Base-by-base conservation (phyloP, 1,284 basidiomycete species). In the Limonomyces culmigenus region DNA sequence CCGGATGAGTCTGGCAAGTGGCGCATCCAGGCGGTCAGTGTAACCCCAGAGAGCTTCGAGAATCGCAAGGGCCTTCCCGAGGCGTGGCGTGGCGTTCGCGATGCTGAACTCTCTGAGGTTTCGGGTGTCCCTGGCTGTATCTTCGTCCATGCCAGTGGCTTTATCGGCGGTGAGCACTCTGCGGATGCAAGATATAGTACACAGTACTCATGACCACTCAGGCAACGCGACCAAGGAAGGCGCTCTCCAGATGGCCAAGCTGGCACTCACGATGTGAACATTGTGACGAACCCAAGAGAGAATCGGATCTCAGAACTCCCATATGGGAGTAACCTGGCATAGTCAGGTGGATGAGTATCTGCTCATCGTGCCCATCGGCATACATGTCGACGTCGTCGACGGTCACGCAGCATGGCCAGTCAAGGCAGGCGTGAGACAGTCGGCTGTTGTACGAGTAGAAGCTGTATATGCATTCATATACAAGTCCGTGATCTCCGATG, bases 101-200 rank as follows among this genome's bases (percentile, higher is more conserved):
- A 98, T 52, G 77, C 83, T 6, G 67, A 70, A 35, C 61, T 98
- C 32, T 79, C 74, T 33, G 60, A 75, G 44, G 56, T 74, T 11
- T 75, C 74, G 10, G 88, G 87, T 2, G 76, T 97, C 42, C 69
- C 73, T 0, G 87, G 78, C 2, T 73, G 89, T 37, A 74, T 96
- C 39, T 98, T 98, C 52, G 78, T 92, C 19, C 93, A 98, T 58
- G 86, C 89, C 1, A 83, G 79, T 40, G 93, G 93, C 3, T 98
- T 98, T 53, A 97, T 92, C 49, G 95, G 91, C 48, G 89, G 87
- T 73, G 43, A 49, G 76, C 58, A 15, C 15, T 29, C 14, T 32
- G 11, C 6, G 16, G 12, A 17, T 29, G 12, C 32, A 40, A 35
- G 19, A 19, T 18, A 34, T n/a, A 20, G 6, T 29, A 32, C 29